Percentiles rank a stretch among this genome's conserved stretches.
These are phyloP conservation scores for Plenodomus biglobosus DNA, from an alignment of 2,329 filamentous ascomycete species.

Conservation along the genomic window DNA sequence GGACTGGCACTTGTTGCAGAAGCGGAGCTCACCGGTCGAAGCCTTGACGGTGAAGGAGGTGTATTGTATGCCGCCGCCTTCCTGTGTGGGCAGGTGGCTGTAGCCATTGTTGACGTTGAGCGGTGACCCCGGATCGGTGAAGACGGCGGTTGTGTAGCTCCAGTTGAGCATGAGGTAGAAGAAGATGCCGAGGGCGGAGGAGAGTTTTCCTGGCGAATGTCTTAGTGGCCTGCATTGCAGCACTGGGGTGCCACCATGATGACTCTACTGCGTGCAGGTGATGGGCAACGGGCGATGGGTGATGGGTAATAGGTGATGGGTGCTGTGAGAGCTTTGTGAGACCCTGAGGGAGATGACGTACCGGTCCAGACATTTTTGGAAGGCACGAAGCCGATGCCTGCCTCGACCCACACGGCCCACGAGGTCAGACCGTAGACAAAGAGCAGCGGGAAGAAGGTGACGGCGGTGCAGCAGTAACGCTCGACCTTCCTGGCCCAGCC, in stretches of 20 bases:
- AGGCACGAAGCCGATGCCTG: conserved; percentile 63
- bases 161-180: conserved; percentile 81
- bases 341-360: conserved; percentile 15
- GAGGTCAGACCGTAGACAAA: conserved; percentile 91
- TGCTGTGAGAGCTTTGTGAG: neutral
- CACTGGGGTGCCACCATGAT: neutral
- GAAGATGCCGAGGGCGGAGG: conserved; percentile 65
- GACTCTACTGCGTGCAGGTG: too few relatives aligned
- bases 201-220: conserved; percentile 45
- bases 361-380: conserved; percentile 42
- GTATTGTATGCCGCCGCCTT: conserved; percentile 55
- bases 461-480: conserved; percentile 76
- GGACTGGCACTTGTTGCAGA: conserved; percentile 96
- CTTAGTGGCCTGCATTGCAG: conserved; percentile 4
- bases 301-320: neutral
- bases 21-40: conserved; percentile 75
- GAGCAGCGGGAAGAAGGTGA: conserved; percentile 80
- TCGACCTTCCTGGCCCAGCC: conserved; percentile 71
- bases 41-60: conserved; percentile 90
- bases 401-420: conserved; percentile 89
- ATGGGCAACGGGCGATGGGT: too few relatives aligned
- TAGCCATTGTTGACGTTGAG: conserved; percentile 61
- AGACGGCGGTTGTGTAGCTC: conserved; percentile 90
- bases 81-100: conserved; percentile 76
- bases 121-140: conserved; percentile 80